Conservation (phyloP, 2,329 filamentous ascomycete genomes). For the Colletotrichum siamense region DNA sequence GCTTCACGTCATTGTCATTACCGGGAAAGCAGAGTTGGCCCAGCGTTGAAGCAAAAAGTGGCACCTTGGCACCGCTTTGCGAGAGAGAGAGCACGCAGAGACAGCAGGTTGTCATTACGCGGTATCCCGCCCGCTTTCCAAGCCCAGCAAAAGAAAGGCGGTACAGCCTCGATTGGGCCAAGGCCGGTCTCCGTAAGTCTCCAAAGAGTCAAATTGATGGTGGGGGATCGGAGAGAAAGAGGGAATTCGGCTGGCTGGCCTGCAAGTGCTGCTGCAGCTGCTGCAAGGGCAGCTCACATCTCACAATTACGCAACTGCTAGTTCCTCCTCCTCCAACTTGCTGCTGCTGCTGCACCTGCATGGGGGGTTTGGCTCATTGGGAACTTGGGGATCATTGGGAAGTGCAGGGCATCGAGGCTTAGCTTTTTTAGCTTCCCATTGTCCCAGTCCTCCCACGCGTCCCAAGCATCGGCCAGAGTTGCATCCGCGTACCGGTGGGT, state of each 20-base stretch:
- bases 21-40: neutral
- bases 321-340: neutral
- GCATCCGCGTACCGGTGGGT: neutral
- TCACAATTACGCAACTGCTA: neutral
- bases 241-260: neutral
- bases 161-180: neutral
- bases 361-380: neutral
- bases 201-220: neutral
- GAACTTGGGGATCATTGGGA: neutral
- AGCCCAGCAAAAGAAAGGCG: neutral
- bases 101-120: neutral
- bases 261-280: neutral
- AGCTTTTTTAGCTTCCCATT: neutral
- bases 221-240: neutral
- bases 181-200: neutral
- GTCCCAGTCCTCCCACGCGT: neutral
- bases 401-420: neutral
- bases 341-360: neutral
- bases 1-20: constrained; percentile 9
- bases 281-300: neutral
- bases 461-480: neutral
- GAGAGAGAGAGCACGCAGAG: neutral
- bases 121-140: neutral
- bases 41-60: neutral
- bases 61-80: neutral